Conservation (phyloP, 2,329 filamentous ascomycete species). For the Aspergillus sp. region DNA sequence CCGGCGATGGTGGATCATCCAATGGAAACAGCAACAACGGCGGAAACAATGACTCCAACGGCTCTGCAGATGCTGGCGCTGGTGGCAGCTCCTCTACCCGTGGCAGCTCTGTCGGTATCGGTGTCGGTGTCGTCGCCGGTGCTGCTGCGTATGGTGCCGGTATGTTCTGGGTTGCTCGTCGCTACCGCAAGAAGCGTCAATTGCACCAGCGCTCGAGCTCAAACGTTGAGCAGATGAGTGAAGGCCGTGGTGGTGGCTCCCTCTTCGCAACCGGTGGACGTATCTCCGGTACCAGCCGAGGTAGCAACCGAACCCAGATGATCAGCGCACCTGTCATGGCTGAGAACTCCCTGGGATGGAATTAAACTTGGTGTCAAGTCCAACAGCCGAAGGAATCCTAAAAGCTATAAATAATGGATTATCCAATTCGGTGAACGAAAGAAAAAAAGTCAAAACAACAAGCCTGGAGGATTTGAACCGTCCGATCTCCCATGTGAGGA, state of each 20-base stretch:
- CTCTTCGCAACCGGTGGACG: constrained; percentile 42
- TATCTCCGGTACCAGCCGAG: constrained; percentile 59
- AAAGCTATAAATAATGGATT: too few species aligned
- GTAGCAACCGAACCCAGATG: constrained; percentile 61
- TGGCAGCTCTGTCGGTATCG: constrained; percentile 59
- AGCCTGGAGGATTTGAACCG: too few species aligned
- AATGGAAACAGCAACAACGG: constrained; percentile 37
- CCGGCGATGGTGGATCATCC: constrained; percentile 29
- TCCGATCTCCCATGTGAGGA: too few species aligned
- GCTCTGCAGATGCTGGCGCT: constrained; percentile 44
- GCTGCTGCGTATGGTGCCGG: constrained; percentile 85
- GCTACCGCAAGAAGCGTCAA: constrained; percentile 82
- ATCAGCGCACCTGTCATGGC: constrained; percentile 89
- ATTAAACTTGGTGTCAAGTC: constrained; percentile 46
- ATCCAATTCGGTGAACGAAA: too few species aligned
- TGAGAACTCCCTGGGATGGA: constrained; percentile 94
- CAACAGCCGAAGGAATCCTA: too few species aligned
- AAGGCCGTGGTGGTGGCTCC: constrained; percentile 48
- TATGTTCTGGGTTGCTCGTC: constrained; percentile 88
- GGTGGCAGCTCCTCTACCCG: constrained; percentile 35
- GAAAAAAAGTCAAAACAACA: too few species aligned
- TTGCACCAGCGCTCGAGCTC: constrained; percentile 74
- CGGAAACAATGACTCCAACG: constrained; percentile 34
- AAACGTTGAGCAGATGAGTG: constrained; percentile 61
- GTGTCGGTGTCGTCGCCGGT: constrained; percentile 69